These are phyloP conservation scores for Sugiyamaella valdiviana DNA, from an alignment of 805 yeast species.

Conservation along the genomic window DNA sequence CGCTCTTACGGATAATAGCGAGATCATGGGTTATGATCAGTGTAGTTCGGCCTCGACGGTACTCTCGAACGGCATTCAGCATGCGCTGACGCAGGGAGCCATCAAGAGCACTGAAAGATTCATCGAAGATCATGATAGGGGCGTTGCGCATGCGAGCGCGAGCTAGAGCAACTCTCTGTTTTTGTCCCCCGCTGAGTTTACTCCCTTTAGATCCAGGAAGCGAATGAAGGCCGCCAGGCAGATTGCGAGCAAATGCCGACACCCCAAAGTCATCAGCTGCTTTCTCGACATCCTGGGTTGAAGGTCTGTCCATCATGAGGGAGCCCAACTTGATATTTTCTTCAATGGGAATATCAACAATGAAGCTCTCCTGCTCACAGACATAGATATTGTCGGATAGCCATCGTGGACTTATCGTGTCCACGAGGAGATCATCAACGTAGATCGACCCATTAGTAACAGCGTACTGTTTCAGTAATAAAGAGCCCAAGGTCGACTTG, in stretches of 20 bases:
- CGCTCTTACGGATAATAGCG: constrained; percentile 49
- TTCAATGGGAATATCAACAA: constrained; percentile 57
- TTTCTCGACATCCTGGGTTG: constrained; percentile 30
- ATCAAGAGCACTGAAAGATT: constrained; percentile 80
- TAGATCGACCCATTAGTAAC: constrained; percentile 48
- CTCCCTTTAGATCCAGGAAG: constrained; percentile 41
- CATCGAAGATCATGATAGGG: constrained; percentile 77
- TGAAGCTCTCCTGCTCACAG: constrained; percentile 62
- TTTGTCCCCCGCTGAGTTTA: constrained; percentile 83
- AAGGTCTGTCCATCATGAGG: constrained; percentile 34
- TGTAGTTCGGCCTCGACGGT: constrained; percentile 69
- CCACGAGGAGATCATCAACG: constrained; percentile 49
- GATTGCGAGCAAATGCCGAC: constrained; percentile 39
- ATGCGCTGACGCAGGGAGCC: constrained; percentile 40
- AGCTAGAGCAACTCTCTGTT: constrained; percentile 77
- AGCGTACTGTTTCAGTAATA: constrained; percentile 56
- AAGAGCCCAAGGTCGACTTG: constrained; percentile 69
- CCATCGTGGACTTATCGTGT: constrained; percentile 43
- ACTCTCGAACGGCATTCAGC: constrained; percentile 44
- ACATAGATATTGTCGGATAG: constrained; percentile 57
- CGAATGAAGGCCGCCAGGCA: constrained; percentile 54
- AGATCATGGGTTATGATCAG: constrained; percentile 76
- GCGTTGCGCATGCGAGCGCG: constrained; percentile 71
- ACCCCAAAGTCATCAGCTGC: constrained; percentile 53
- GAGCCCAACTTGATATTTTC: constrained; percentile 52